These are phyloP conservation scores for Colletotrichum agaves DNA, from an alignment of 2,329 filamentous ascomycete species.

Conservation along the genomic window DNA sequence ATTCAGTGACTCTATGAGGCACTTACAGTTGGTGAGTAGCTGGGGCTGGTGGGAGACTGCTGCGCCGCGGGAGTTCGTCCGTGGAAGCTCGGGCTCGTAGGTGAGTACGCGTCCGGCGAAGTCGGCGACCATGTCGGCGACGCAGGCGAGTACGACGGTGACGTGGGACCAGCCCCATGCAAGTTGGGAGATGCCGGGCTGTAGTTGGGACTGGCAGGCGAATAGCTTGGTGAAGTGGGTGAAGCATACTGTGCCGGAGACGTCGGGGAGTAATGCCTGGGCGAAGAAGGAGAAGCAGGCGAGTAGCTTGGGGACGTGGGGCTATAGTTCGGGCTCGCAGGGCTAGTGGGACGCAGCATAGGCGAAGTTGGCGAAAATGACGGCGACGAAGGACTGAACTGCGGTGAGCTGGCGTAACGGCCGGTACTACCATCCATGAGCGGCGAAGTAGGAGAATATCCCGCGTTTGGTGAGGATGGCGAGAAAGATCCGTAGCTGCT, in stretches of 20 bases:
- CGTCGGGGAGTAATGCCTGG: slow-evolving; percentile 71
- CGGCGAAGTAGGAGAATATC: slow-evolving; percentile 82
- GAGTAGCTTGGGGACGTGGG: slow-evolving; percentile 75
- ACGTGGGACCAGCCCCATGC: slow-evolving; percentile 56
- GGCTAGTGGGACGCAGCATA: slow-evolving; percentile 64
- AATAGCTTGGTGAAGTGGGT: slow-evolving; percentile 79
- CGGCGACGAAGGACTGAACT: slow-evolving; percentile 71
- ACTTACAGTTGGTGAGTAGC: slow-evolving; percentile 74
- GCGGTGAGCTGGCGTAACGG: slow-evolving; percentile 68
- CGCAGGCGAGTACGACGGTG: slow-evolving; percentile 74
- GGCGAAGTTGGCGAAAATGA: slow-evolving; percentile 73
- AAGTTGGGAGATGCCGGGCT: slow-evolving; percentile 74
- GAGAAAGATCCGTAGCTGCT: slow-evolving; percentile 72
- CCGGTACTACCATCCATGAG: slow-evolving; percentile 64
- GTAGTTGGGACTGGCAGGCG: slow-evolving; percentile 76
- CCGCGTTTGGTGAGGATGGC: slow-evolving; percentile 78
- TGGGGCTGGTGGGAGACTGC: slow-evolving; percentile 74
- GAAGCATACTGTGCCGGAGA: slow-evolving; percentile 80
- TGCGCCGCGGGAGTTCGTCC: slow-evolving; percentile 63
- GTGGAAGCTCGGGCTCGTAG: slow-evolving; percentile 70
- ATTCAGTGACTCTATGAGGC: not conserved
- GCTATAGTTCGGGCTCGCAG: slow-evolving; percentile 70
- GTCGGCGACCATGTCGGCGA: slow-evolving; percentile 84
- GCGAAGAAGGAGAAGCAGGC: slow-evolving; percentile 68
- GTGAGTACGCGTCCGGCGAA: slow-evolving; percentile 72